phyloP scores from a whole-genome alignment of 2,329 filamentous ascomycete species.

The Xylariales sp. region DNA sequence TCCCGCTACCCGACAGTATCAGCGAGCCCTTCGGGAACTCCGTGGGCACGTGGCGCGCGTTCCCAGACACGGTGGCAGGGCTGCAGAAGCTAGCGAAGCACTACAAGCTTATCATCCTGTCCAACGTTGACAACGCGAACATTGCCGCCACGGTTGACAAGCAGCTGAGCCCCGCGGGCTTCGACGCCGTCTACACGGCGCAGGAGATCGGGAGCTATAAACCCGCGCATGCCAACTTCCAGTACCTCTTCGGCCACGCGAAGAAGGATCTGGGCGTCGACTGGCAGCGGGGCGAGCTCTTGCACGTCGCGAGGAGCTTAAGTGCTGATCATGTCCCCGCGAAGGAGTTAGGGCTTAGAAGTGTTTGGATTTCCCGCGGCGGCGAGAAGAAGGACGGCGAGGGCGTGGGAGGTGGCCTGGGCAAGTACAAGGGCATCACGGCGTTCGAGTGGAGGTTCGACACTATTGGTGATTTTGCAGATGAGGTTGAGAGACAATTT shows the following conservation, averaged over 20 bases:
- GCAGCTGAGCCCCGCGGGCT: slow-evolving; percentile 60
- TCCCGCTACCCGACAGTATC: slow-evolving; percentile 54
- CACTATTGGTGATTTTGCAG: slow-evolving; percentile 54
- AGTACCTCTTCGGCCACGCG: slow-evolving; percentile 69
- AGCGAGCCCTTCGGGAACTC: slow-evolving; percentile 62
- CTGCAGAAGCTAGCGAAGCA: slow-evolving; percentile 60
- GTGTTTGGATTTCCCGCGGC: slow-evolving; percentile 72
- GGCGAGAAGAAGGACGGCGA: slow-evolving; percentile 49
- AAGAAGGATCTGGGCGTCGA: slow-evolving; percentile 64
- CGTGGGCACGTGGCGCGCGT: slow-evolving; percentile 66
- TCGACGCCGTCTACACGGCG: slow-evolving; percentile 76
- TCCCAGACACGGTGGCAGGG: slow-evolving; percentile 66
- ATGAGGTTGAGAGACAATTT: slow-evolving; percentile 56
- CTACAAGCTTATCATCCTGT: slow-evolving; percentile 70
- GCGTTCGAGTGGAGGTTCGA: slow-evolving; percentile 55
- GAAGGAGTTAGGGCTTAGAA: slow-evolving; percentile 68
- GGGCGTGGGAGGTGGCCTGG: slow-evolving; percentile 38
- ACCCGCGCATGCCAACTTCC: slow-evolving; percentile 72
- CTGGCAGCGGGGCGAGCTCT: slow-evolving; percentile 61
- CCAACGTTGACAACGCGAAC: slow-evolving; percentile 57
- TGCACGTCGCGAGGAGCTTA: slow-evolving; percentile 77
- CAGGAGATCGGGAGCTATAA: slow-evolving; percentile 80
- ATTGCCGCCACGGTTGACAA: slow-evolving; percentile 45
- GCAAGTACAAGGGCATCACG: slow-evolving; percentile 45
- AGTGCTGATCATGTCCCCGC: slow-evolving; percentile 75